phyloP scores from a whole-genome alignment of 352 stramenopile genomes.

The Pilasporangium apinafurcum region DNA sequence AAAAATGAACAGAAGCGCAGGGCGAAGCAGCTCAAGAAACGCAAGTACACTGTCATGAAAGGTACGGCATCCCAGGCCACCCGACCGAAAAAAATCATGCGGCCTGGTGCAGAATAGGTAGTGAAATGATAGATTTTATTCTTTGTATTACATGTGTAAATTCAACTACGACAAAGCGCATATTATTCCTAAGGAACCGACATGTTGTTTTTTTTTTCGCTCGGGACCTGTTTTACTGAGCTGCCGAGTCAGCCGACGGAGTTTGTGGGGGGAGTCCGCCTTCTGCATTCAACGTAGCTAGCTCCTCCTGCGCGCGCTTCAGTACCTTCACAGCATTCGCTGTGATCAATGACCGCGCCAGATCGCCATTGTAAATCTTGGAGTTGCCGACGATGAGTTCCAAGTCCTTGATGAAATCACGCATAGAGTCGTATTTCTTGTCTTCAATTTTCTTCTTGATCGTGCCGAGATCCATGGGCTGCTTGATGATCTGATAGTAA shows the following conservation, averaged over 20 bases:
- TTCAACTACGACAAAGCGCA: too few relatives aligned
- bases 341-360: constrained; percentile 62
- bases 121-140: too few relatives aligned
- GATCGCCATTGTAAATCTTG: constrained; percentile 75
- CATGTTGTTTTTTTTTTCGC: too few relatives aligned
- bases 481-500: constrained; percentile 84
- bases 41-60: constrained; percentile 84
- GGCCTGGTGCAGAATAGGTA: constrained; percentile 50
- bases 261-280: too few relatives aligned
- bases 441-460: constrained; percentile 64
- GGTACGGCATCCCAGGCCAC: constrained; percentile 58
- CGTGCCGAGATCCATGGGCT: constrained; percentile 72
- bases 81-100: constrained; percentile 45
- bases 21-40: constrained; percentile 83
- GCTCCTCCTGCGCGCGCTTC: constrained; percentile 68
- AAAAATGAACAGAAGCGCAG: constrained; percentile 83
- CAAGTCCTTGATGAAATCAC: constrained; percentile 81
- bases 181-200: too few relatives aligned
- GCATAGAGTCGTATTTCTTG: constrained; percentile 74
- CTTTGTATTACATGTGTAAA: too few relatives aligned
- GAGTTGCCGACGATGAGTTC: constrained; percentile 86
- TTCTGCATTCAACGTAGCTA: constrained; percentile 56
- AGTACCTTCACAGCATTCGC: constrained; percentile 72
- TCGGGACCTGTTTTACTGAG: too few relatives aligned
- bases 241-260: too few relatives aligned